phyloP scores from a whole-genome alignment of 2,329 filamentous ascomycete species.

The Gnomoniopsis smithogilvyi region DNA sequence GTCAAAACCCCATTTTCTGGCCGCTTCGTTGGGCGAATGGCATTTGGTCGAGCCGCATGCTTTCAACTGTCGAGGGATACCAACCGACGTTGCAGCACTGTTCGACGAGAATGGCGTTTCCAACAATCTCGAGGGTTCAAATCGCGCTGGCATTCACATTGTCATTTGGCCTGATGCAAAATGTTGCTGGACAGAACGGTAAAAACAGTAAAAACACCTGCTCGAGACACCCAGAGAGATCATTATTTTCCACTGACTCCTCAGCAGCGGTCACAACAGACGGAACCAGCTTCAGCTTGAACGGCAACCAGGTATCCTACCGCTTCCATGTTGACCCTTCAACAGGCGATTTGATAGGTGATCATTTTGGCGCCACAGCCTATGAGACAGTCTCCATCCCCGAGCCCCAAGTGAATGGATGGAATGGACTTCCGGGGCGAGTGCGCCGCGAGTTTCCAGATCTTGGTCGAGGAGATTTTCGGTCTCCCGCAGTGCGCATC shows the following conservation, averaged over 20 bases:
- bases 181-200: background rate
- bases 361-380: slow-evolving; percentile 58
- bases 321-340: slow-evolving; percentile 58
- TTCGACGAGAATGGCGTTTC: too few species aligned
- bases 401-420: slow-evolving; percentile 45
- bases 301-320: slow-evolving; percentile 56
- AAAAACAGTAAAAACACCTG: too few species aligned
- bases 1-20: too few species aligned
- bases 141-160: background rate
- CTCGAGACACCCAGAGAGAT: too few species aligned
- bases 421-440: slow-evolving; percentile 48
- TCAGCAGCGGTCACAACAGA: slow-evolving; percentile 48
- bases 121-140: background rate
- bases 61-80: too few species aligned
- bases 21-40: too few species aligned
- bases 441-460: slow-evolving; percentile 62
- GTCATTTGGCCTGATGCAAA: background rate
- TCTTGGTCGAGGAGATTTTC: slow-evolving; percentile 60
- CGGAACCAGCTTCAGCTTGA: slow-evolving; percentile 54
- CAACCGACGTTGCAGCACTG: too few species aligned
- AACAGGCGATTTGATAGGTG: slow-evolving; percentile 54
- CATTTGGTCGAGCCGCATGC: too few species aligned
- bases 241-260: too few species aligned
- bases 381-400: slow-evolving; percentile 41
- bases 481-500: slow-evolving; percentile 59